These are phyloP conservation scores for Mucor ambiguus DNA, from an alignment of 371 early-diverging fungal genomes.

Conservation along the genomic window DNA sequence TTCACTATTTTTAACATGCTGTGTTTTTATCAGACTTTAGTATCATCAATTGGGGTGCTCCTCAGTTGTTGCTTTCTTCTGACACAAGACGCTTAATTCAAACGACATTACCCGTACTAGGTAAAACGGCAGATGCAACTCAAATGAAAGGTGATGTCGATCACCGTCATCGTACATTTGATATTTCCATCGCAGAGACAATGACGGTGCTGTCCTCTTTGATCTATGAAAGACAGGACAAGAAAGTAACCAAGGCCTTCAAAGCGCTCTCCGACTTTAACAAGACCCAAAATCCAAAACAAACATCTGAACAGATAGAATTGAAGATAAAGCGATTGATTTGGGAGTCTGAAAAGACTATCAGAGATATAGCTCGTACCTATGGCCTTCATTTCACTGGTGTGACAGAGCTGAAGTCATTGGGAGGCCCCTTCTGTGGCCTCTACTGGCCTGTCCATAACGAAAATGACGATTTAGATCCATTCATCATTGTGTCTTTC, in stretches of 20 bases:
- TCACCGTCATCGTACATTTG: constrained; percentile 30
- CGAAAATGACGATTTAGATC: constrained; percentile 20
- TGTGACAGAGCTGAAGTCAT: constrained; percentile 50
- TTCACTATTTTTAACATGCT: background rate
- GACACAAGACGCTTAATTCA: constrained; percentile 16
- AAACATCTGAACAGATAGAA: constrained; percentile 3
- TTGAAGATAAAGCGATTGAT: constrained; percentile 18
- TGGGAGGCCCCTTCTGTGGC: constrained; percentile 56
- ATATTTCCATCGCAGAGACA: constrained; percentile 37
- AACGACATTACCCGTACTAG: constrained; percentile 26
- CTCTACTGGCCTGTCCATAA: constrained; percentile 19
- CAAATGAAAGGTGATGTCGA: background rate
- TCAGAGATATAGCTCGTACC: constrained; percentile 25
- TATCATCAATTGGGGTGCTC: constrained; percentile 41
- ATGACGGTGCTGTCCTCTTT: constrained; percentile 31
- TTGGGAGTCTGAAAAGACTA: constrained; percentile 32
- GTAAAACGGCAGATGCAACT: constrained; percentile 6
- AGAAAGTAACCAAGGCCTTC: constrained; percentile 37
- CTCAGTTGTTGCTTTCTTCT: constrained; percentile 26
- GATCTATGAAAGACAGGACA: constrained; percentile 52
- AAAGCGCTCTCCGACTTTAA: background rate
- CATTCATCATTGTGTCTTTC: constrained; percentile 46
- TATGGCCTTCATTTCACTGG: constrained; percentile 54
- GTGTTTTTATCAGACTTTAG: constrained; percentile 27
- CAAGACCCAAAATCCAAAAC: background rate